These are phyloP conservation scores for Candida nanaspora DNA, from an alignment of 805 yeast species.

Conservation along the genomic window DNA sequence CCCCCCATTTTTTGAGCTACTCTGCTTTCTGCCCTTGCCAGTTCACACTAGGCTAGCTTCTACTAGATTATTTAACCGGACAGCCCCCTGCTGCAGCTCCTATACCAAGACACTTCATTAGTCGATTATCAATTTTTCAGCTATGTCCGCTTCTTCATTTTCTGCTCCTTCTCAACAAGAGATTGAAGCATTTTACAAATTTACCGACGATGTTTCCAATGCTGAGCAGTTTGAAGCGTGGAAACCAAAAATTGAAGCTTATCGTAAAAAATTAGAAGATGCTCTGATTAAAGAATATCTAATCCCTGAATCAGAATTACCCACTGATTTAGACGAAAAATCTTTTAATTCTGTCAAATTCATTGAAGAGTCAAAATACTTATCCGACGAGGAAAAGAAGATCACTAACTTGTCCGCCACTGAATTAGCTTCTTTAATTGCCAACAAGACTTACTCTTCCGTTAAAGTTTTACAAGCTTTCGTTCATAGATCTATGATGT, in stretches of 20 bases:
- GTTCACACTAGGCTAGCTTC: too few relatives aligned
- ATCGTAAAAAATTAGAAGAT: conserved; percentile 23
- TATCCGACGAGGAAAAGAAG: conserved; percentile 28
- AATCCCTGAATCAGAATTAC: conserved; percentile 25
- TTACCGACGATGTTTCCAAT: conserved; percentile 26
- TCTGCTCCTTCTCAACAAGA: neutral
- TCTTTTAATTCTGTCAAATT: conserved; percentile 30
- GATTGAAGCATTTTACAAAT: conserved; percentile 21
- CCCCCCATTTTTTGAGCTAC: too few relatives aligned
- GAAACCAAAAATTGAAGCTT: conserved; percentile 40
- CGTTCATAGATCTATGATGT: conserved; percentile 56
- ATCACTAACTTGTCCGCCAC: conserved; percentile 39
- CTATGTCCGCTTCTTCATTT: neutral
- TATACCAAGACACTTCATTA: too few relatives aligned
- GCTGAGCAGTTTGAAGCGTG: conserved; percentile 34
- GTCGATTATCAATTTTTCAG: neutral
- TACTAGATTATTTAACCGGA: too few relatives aligned
- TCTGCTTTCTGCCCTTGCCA: too few relatives aligned
- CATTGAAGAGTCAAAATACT: conserved; percentile 25
- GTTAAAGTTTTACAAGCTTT: conserved; percentile 52
- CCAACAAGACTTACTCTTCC: conserved; percentile 39
- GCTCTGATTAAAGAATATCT: conserved; percentile 19
- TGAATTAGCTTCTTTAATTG: conserved; percentile 35
- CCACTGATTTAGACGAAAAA: conserved; percentile 25
- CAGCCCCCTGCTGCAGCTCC: too few relatives aligned